A percentile compares a stretch with the other conserved stretches of the same genome.
Conservation (phyloP, 2,329 filamentous ascomycete genomes). For the Fusarium newnesense region DNA sequence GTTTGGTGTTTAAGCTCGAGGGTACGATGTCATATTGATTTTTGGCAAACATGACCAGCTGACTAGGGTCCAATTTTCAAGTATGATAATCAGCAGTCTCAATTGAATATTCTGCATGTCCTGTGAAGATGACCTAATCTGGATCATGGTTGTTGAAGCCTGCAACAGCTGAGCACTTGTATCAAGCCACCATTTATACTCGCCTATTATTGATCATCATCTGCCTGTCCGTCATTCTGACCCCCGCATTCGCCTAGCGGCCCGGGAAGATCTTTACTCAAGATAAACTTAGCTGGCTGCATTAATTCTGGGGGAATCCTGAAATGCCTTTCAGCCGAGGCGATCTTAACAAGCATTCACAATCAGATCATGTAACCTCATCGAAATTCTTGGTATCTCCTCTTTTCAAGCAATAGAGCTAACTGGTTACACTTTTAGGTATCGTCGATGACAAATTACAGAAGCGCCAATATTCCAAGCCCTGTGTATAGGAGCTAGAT, state of each 20-base stretch:
- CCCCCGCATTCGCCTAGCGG: conserved; percentile 20
- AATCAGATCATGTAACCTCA: not conserved
- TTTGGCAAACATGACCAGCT: not conserved
- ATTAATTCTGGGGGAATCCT: conserved; percentile 5
- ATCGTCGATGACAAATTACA: not conserved
- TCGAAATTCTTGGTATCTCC: no score
- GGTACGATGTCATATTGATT: not conserved
- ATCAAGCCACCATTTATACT: conserved; percentile 6
- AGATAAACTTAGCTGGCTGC: conserved; percentile 15
- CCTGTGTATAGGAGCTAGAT: not conserved
- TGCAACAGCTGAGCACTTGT: not conserved
- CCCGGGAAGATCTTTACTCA: conserved; percentile 22
- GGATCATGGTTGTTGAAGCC: not conserved
- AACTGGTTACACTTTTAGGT: not conserved
- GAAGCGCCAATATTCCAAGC: conserved; percentile 7
- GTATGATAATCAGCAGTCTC: not conserved
- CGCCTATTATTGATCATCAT: not conserved
- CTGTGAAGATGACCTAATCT: not conserved
- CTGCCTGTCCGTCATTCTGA: conserved; percentile 6
- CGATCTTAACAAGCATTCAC: not conserved
- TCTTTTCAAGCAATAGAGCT: not conserved
- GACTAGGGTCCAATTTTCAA: not conserved
- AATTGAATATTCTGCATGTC: not conserved
- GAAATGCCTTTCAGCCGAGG: not conserved
- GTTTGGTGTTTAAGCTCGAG: not conserved